Evolutionary conservation across 768 basidiomycete genomes (phyloP).

Genomic region (Podaxis rugospora): DNA sequence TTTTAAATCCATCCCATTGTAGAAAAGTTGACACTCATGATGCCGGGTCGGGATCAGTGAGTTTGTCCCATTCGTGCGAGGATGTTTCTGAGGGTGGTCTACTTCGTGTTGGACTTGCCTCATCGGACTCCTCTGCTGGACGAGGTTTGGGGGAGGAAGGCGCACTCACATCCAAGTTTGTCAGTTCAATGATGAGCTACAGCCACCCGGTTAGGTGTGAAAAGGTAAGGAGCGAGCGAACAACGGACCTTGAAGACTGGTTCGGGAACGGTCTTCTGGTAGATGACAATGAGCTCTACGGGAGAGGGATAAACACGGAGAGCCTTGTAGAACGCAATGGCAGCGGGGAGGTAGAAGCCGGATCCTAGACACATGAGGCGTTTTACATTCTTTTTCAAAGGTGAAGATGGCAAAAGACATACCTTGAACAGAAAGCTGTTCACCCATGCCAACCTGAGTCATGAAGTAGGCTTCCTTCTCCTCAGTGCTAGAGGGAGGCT

Average conservation of each 20-base stretch:
- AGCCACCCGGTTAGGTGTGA: slow-evolving; percentile 7
- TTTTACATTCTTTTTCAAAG: background rate
- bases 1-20: slow-evolving; percentile 19
- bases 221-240: background rate
- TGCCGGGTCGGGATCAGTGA: slow-evolving; percentile 67
- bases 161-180: slow-evolving; percentile 83
- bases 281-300: slow-evolving; percentile 91
- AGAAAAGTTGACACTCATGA: slow-evolving; percentile 15
- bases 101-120: slow-evolving; percentile 58
- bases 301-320: slow-evolving; percentile 93
- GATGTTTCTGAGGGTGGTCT: slow-evolving; percentile 78
- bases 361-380: slow-evolving; percentile 50
- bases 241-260: slow-evolving; percentile 69
- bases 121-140: slow-evolving; percentile 42
- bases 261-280: slow-evolving; percentile 85
- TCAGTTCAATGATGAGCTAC: slow-evolving; percentile 67
- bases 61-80: slow-evolving; percentile 86
- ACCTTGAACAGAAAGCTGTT: slow-evolving; percentile 79
- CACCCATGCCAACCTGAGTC: slow-evolving; percentile 83
- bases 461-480: slow-evolving; percentile 90
- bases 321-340: slow-evolving; percentile 89
- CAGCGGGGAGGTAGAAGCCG: slow-evolving; percentile 71
- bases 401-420: slow-evolving; percentile 18
- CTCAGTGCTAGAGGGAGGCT: slow-evolving; percentile 60
- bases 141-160: slow-evolving; percentile 34